Evolutionary conservation across 345 rosid genomes (phyloP).

Genomic region (Mallotus nudiflorus): DNA sequence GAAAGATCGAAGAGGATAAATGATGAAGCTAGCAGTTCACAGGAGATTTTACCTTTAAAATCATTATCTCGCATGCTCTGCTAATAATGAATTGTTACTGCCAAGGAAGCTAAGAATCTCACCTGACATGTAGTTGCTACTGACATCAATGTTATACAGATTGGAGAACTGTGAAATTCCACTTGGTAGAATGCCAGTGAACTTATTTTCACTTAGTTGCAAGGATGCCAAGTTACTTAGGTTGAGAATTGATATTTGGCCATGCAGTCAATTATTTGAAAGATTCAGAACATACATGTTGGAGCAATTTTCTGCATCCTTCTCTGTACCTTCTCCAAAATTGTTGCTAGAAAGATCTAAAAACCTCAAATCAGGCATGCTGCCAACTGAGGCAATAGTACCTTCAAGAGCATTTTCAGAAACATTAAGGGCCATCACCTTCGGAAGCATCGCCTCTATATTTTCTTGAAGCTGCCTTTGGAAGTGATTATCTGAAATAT

Average conservation of each 20-base stretch:
- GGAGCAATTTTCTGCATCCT: neutral
- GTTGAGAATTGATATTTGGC: no score
- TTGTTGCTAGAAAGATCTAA: neutral
- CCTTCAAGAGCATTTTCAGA: neutral
- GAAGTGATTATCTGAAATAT: constrained; percentile 3
- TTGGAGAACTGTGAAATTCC: no score
- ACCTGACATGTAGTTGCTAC: no score
- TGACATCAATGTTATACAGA: no score
- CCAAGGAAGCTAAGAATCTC: no score
- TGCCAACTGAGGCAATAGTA: neutral
- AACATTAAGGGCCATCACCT: neutral
- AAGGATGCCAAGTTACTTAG: no score
- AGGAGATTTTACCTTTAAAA: neutral
- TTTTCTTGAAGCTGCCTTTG: neutral
- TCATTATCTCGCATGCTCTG: neutral
- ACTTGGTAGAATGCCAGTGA: no score
- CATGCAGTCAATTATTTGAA: no score
- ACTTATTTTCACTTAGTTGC: no score
- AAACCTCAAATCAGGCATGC: neutral
- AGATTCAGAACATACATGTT: neutral
- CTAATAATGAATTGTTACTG: no score
- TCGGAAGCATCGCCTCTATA: neutral
- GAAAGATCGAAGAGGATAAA: neutral
- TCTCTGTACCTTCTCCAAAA: neutral
- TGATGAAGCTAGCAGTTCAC: no score